Base-by-base conservation (phyloP, 1,139 yeast genomes). In the Pichia sp. region DNA sequence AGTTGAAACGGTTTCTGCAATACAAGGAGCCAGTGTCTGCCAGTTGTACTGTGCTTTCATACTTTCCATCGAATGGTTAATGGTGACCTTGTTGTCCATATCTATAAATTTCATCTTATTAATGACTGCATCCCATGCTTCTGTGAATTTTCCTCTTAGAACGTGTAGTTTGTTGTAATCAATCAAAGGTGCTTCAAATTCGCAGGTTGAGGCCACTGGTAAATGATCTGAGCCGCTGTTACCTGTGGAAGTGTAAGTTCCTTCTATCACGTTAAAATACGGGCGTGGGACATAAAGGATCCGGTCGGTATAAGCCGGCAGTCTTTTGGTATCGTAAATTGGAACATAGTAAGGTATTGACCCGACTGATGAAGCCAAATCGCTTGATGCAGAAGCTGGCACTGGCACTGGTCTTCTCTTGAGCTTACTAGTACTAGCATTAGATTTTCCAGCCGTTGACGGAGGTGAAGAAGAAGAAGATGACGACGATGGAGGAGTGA, bases 221-320 rank as follows among this genome's bases (percentile, higher is more conserved):
- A 85, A 73, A 68, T 89, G 96, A 65, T 89, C 96, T 0, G 92
- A 84, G 31, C 82, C 76, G 1, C 66, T 62, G 8, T 79, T 62
- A 5, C 72, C 72, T 32, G 72, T 71, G 8, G 71, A 72, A 45
- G 74, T 64, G 61, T 80, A 80, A 0, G 66, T 61, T 6, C 69
- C 60, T 51, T 76, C 81, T 54, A 72, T 70, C 6, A 54, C 26
- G 6, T 49, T 19, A 54, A 79, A 63, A 38, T 71, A 65, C 40
- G 73, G 69, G 19, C 72, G 69, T 29, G 75, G 63, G 1, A 79
- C 55, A 61, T 68, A 75, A 23, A 87, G 69, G 26, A 86, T 78
- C 50, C 95, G 73, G 64, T 89, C 96, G 0, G 95, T 87, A 78
- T 90, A 89, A 1, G 93, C 86, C 0, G 96, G 96, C 3, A 79